These are phyloP conservation scores for Sarocladiaceae sp. DNA, from an alignment of 2,329 filamentous ascomycete species.

Conservation along the genomic window DNA sequence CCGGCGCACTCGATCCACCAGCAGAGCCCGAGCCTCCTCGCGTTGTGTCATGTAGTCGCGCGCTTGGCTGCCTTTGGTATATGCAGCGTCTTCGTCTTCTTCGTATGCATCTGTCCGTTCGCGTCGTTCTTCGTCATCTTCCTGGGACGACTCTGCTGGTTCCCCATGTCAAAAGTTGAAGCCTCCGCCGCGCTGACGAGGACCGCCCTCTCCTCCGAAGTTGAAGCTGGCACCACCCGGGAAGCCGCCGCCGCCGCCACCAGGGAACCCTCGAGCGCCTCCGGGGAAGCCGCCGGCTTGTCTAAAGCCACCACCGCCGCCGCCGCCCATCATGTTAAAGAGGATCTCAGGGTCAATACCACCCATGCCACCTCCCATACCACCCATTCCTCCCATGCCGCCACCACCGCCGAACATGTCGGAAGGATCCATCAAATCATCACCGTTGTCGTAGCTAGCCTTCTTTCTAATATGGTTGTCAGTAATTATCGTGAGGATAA, in stretches of 20 bases:
- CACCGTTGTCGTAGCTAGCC: conserved; percentile 83
- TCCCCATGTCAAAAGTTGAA: conserved; percentile 39
- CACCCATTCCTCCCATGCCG: conserved; percentile 42
- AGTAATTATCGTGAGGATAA: conserved; percentile 19
- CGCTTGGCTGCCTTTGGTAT: conserved; percentile 17
- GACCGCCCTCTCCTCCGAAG: conserved; percentile 36
- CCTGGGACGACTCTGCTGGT: conserved; percentile 33
- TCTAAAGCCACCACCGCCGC: conserved; percentile 47
- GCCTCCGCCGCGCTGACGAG: conserved; percentile 27
- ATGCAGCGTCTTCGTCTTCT: conserved; percentile 18
- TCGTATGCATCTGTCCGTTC: conserved; percentile 24
- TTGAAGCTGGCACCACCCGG: conserved; percentile 49
- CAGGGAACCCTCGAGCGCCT: conserved; percentile 40
- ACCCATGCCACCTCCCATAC: conserved; percentile 59
- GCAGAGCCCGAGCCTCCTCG: conserved; percentile 28
- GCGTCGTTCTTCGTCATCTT: conserved; percentile 25
- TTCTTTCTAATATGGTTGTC: conserved; percentile 59
- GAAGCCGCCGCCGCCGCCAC: conserved; percentile 33
- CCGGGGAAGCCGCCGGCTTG: conserved; percentile 39
- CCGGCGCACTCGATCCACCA: conserved; percentile 35
- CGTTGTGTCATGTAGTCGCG: conserved; percentile 23
- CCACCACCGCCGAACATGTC: conserved; percentile 73
- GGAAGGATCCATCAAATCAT: conserved; percentile 79
- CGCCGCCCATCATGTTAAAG: conserved; percentile 76
- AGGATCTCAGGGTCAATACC: conserved; percentile 71